phyloP scores from a whole-genome alignment of 768 basidiomycete genomes.

The Psilocybe azurescens region DNA sequence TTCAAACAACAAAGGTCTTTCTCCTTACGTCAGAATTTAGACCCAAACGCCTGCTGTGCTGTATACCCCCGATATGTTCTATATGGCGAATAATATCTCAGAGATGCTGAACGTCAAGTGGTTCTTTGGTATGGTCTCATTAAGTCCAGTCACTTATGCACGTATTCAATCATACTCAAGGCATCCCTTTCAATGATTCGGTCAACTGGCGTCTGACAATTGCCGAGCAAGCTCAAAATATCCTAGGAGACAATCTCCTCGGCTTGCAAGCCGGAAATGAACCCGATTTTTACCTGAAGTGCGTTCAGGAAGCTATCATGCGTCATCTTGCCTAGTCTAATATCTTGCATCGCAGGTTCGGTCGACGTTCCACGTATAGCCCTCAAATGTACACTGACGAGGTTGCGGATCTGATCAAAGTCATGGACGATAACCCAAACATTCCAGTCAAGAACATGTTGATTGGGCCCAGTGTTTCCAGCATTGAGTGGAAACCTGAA shows the following conservation, averaged over 20 bases:
- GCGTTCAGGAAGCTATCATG: constrained; percentile 15
- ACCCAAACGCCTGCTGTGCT: constrained; percentile 72
- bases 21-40: constrained; percentile 23
- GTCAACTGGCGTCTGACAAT: constrained; percentile 55
- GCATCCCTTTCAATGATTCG: constrained; percentile 72
- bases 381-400: constrained; percentile 54
- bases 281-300: constrained; percentile 71
- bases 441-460: constrained; percentile 42
- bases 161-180: constrained; percentile 15
- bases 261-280: constrained; percentile 80
- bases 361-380: constrained; percentile 39
- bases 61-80: constrained; percentile 69
- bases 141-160: background rate
- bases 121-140: constrained; percentile 53
- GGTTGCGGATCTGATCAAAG: constrained; percentile 26
- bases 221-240: constrained; percentile 60
- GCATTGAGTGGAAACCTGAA: constrained; percentile 50
- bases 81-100: constrained; percentile 66
- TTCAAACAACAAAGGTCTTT: background rate
- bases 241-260: constrained; percentile 69
- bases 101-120: constrained; percentile 64
- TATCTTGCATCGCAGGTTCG: constrained; percentile 30
- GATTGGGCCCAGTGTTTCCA: constrained; percentile 69
- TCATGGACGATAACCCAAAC: constrained; percentile 28
- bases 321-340: constrained; percentile 3